Evolutionary conservation across 495 filamentous ascomycete genomes (phyloP).

Genomic region (Podospora anserina): DNA sequence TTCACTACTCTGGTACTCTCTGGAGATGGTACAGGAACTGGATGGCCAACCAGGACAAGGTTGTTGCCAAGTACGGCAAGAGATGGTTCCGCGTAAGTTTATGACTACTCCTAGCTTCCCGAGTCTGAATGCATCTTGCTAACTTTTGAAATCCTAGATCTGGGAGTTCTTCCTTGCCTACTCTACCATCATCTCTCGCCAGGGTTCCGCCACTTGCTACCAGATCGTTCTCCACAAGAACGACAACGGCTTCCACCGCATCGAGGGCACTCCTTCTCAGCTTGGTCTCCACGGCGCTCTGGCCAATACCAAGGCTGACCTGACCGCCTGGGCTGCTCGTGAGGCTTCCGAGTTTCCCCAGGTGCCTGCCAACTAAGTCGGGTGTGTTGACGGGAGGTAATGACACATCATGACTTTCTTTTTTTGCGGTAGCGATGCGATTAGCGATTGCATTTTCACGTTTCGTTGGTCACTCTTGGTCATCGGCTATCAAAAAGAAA

Average conservation of each 20-base stretch:
- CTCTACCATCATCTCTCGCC: slow-evolving; percentile 88
- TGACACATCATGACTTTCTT: not conserved
- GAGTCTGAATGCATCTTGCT: slow-evolving; percentile 9
- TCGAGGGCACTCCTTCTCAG: slow-evolving; percentile 79
- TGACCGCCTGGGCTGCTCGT: slow-evolving; percentile 44
- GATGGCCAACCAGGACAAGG: slow-evolving; percentile 93
- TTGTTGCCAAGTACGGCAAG: slow-evolving; percentile 91
- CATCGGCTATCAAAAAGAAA: not conserved
- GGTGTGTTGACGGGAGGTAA: not conserved
- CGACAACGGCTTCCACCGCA: slow-evolving; percentile 90
- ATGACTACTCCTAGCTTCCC: not conserved
- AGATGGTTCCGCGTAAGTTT: slow-evolving; percentile 89
- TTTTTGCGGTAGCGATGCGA: slow-evolving; percentile 3
- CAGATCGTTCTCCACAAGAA: slow-evolving; percentile 97
- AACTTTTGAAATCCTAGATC: slow-evolving; percentile 55
- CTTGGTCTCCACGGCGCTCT: slow-evolving; percentile 73
- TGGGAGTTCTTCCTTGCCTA: slow-evolving; percentile 98
- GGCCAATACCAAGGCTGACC: slow-evolving; percentile 38
- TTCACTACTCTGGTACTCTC: slow-evolving; percentile 95
- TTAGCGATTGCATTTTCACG: not conserved
- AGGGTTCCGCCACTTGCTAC: slow-evolving; percentile 91
- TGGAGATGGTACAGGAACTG: slow-evolving; percentile 99
- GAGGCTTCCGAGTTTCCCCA: slow-evolving; percentile 44
- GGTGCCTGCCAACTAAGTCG: slow-evolving; percentile 34
- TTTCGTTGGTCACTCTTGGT: slow-evolving; percentile 1